Percentiles rank a stretch among this genome's conserved stretches.
These are phyloP conservation scores for Juncus inflexus DNA, from an alignment of 176 grass and related monocot genomes.

Conservation along the genomic window DNA sequence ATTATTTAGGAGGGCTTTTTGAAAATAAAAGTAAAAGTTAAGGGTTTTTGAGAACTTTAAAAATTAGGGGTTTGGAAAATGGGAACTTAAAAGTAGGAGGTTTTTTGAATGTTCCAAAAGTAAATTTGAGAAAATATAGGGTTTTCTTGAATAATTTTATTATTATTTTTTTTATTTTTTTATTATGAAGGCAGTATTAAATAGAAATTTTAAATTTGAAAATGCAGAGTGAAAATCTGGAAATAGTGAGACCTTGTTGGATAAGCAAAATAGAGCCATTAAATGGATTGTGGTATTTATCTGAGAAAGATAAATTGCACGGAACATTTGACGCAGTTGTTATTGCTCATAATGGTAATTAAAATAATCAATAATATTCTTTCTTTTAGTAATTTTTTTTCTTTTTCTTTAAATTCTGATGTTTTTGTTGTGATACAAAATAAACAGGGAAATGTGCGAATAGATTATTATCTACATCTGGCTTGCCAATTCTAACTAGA, in stretches of 20 bases:
- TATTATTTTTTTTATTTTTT: too few relatives aligned
- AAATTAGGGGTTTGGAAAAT: too few relatives aligned
- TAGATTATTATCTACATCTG: conserved; percentile 74
- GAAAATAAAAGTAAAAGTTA: too few relatives aligned
- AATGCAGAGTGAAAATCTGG: conserved; percentile 53
- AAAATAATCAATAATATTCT: background rate
- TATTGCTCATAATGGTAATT: conserved; percentile 88
- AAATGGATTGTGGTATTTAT: conserved; percentile 73
- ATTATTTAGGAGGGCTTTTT: too few relatives aligned
- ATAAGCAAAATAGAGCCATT: conserved; percentile 91
- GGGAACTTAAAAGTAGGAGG: too few relatives aligned
- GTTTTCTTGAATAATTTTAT: too few relatives aligned
- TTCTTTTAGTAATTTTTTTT: conserved; percentile 5
- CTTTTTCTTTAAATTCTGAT: conserved; percentile 19
- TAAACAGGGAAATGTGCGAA: conserved; percentile 89
- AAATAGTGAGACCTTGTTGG: conserved; percentile 69
- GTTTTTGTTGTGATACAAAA: background rate
- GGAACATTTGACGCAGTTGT: conserved; percentile 83
- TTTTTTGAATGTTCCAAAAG: too few relatives aligned
- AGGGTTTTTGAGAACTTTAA: too few relatives aligned
- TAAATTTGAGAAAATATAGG: too few relatives aligned
- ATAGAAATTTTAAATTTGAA: background rate
- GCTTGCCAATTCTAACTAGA: conserved; percentile 68
- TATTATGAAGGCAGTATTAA: too few relatives aligned
- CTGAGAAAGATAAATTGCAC: conserved; percentile 67